Percentiles rank a stretch among this genome's conserved stretches.
phyloP scores from a whole-genome alignment of 345 rosid genomes.

The Luvunga scandens region DNA sequence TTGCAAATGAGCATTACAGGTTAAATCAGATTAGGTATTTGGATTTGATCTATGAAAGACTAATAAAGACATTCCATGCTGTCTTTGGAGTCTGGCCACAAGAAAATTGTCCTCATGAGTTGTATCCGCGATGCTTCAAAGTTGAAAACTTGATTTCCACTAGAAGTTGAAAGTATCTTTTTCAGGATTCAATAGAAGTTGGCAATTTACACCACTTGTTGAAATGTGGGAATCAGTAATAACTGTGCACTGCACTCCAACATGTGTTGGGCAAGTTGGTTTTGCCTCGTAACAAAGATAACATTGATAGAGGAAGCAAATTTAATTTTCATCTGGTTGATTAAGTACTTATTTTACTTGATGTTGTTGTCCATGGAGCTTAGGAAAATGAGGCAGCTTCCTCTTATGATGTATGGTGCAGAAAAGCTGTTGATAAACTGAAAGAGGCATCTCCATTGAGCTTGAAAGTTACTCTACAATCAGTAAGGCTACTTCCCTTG shows the following conservation, averaged over 20 bases:
- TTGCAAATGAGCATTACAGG: neutral
- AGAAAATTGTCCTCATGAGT: neutral
- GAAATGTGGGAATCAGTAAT: neutral
- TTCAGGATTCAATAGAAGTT: neutral
- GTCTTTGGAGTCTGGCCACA: neutral
- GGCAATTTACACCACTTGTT: neutral
- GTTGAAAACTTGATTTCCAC: neutral
- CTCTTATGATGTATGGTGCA: conserved; percentile 62
- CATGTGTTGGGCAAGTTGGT: neutral
- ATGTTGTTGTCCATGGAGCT: conserved; percentile 8
- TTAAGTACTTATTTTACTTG: neutral
- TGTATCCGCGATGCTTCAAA: neutral
- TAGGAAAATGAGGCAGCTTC: conserved; percentile 62
- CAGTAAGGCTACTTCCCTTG: conserved; percentile 47
- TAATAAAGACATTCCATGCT: neutral
- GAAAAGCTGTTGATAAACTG: conserved; percentile 48
- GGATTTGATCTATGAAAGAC: neutral
- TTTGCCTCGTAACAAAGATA: neutral
- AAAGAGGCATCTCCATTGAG: conserved; percentile 92
- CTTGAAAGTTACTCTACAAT: conserved; percentile 76
- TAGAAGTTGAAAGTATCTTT: neutral
- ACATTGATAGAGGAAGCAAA: neutral
- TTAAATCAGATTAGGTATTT: neutral
- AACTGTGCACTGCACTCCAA: neutral
- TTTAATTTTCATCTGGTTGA: neutral